Conservation (phyloP, 2,329 filamentous ascomycete genomes). For the Trichoderma cornu-damae region DNA sequence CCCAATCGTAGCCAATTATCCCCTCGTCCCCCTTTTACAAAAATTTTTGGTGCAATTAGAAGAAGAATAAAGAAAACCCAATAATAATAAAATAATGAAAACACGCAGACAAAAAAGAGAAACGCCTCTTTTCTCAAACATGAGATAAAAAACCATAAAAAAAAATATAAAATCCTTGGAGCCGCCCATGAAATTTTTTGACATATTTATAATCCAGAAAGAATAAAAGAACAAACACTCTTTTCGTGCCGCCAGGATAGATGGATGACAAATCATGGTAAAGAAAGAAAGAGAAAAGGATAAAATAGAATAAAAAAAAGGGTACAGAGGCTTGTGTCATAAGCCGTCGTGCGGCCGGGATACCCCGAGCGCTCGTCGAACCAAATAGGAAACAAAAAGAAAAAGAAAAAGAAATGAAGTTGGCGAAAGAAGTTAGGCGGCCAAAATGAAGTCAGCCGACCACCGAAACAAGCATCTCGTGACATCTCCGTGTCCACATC, state of each 20-base stretch:
- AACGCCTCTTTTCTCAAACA: background rate
- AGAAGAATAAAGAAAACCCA: background rate
- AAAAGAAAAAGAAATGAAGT: background rate
- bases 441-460: constrained; percentile 16
- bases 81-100: background rate
- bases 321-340: constrained; percentile 16
- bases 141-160: background rate
- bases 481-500: constrained; percentile 13
- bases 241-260: background rate
- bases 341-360: constrained; percentile 18
- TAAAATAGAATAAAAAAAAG: constrained; percentile 3
- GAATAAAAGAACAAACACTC: background rate
- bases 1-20: constrained; percentile 4
- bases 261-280: background rate
- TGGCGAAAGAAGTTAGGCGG: constrained; percentile 11
- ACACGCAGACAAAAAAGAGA: background rate
- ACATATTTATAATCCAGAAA: constrained; percentile 4
- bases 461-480: constrained; percentile 9
- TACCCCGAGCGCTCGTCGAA: constrained; percentile 12
- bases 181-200: constrained; percentile 13
- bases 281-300: background rate
- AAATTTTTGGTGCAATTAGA: background rate
- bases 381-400: background rate
- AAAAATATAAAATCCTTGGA: background rate
- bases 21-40: background rate